A percentile compares a stretch with the other conserved stretches of the same genome.
phyloP scores from a whole-genome alignment of 1,284 basidiomycete genomes.

The Papiliotrema fonsecae region DNA sequence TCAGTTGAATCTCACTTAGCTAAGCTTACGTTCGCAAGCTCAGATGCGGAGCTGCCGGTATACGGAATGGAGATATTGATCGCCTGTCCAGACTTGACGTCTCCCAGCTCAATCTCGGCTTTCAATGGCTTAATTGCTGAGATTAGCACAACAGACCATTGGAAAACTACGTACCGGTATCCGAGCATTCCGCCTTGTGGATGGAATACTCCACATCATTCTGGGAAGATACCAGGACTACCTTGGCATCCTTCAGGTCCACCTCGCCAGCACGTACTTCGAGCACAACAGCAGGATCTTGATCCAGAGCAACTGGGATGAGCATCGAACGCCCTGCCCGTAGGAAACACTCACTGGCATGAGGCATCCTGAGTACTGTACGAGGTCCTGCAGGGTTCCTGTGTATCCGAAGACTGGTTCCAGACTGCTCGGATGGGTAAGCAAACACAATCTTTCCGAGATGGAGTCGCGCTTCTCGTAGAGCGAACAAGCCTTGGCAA shows the following conservation, averaged over 20 bases:
- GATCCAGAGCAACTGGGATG: slow-evolving; percentile 33
- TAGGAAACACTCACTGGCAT: slow-evolving; percentile 20
- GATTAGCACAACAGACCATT: background rate
- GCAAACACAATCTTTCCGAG: background rate
- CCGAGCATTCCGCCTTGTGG: slow-evolving; percentile 10
- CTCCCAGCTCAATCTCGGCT: background rate
- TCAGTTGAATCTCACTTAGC: background rate
- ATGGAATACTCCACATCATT: slow-evolving; percentile 22
- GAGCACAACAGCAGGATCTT: slow-evolving; percentile 28
- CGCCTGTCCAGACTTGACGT: background rate
- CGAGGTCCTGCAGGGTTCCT: background rate
- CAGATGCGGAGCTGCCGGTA: background rate
- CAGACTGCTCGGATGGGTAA: background rate
- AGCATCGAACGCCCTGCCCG: background rate
- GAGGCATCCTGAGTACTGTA: slow-evolving; percentile 37
- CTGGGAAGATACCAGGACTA: slow-evolving; percentile 17
- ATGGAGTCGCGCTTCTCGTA: background rate
- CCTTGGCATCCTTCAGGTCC: slow-evolving; percentile 11
- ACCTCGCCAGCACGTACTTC: slow-evolving; percentile 21
- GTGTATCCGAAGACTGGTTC: background rate
- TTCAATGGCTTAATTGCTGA: background rate
- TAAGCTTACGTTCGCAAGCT: background rate
- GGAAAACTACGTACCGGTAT: background rate
- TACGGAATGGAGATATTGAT: background rate
- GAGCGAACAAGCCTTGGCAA: background rate